Conservation (phyloP, 768 basidiomycete species). For the Fomitopsis pulvina region DNA sequence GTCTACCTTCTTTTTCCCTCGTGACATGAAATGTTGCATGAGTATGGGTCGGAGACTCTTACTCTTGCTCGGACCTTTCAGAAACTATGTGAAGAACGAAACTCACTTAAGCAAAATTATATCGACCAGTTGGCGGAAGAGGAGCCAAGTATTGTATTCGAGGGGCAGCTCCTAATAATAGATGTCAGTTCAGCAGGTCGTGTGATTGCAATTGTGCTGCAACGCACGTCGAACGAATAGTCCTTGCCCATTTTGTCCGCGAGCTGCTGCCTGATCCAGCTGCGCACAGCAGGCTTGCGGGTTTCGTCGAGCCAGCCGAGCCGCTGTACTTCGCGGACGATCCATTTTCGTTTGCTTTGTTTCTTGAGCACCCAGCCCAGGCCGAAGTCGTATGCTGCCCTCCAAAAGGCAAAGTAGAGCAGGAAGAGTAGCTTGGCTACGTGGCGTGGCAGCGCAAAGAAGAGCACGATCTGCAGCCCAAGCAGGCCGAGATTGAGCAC, state of each 20-base stretch:
- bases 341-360: slow-evolving; percentile 94
- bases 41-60: no score
- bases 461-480: slow-evolving; percentile 71
- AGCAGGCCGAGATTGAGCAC: slow-evolving; percentile 77
- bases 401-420: slow-evolving; percentile 90
- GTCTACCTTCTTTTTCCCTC: no score
- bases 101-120: slow-evolving; percentile 92
- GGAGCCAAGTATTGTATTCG: slow-evolving; percentile 95
- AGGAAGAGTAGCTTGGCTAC: slow-evolving; percentile 67
- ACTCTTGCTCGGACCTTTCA: no score
- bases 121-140: slow-evolving; percentile 95
- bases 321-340: slow-evolving; percentile 72
- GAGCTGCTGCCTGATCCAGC: slow-evolving; percentile 85
- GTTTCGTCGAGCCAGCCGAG: slow-evolving; percentile 85
- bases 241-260: slow-evolving; percentile 91
- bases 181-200: slow-evolving; percentile 5
- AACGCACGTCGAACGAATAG: slow-evolving; percentile 83
- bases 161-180: slow-evolving; percentile 66
- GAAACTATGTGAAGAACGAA: neutral
- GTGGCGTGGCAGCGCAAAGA: slow-evolving; percentile 52
- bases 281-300: slow-evolving; percentile 52
- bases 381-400: slow-evolving; percentile 86
- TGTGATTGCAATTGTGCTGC: slow-evolving; percentile 2
- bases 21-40: no score
- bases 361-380: slow-evolving; percentile 91